Conservation (phyloP, 768 basidiomycete genomes). For the Lactarius vividus region DNA sequence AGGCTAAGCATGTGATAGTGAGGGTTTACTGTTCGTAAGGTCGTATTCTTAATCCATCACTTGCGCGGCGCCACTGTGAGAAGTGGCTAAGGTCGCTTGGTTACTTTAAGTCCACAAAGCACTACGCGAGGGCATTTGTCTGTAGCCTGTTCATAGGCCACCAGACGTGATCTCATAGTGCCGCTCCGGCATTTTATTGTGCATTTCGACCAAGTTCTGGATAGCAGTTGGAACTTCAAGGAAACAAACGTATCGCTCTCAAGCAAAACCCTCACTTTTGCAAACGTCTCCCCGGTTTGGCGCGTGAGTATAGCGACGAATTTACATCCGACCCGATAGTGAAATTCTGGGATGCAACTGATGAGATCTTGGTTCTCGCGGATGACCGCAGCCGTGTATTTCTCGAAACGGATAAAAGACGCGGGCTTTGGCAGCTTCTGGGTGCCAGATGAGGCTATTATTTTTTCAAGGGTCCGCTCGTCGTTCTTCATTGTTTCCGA, state of each 20-base stretch:
- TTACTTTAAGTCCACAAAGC: too few species aligned
- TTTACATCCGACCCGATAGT: conserved; percentile 6
- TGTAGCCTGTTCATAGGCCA: too few species aligned
- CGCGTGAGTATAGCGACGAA: background rate
- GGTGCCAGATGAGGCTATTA: conserved; percentile 1
- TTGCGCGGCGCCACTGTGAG: too few species aligned
- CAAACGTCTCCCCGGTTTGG: background rate
- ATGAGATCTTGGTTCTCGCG: conserved; percentile 14
- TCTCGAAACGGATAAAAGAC: conserved; percentile 1
- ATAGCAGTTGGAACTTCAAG: conserved; percentile 9
- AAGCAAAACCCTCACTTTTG: conserved; percentile 20
- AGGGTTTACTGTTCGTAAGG: too few species aligned
- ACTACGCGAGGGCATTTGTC: too few species aligned
- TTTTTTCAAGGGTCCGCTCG: conserved; percentile 19
- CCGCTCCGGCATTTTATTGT: too few species aligned
- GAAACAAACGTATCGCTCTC: conserved; percentile 17
- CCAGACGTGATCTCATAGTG: too few species aligned
- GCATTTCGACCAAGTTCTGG: too few species aligned
- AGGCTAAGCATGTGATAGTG: too few species aligned
- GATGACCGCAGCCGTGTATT: conserved; percentile 15
- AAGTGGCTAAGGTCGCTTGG: too few species aligned
- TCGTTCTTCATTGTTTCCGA: background rate
- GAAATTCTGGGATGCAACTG: background rate
- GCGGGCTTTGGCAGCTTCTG: conserved; percentile 18
- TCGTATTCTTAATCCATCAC: too few species aligned